phyloP scores from a whole-genome alignment of 257 asterid genomes.

The Lycium ferocissimum region DNA sequence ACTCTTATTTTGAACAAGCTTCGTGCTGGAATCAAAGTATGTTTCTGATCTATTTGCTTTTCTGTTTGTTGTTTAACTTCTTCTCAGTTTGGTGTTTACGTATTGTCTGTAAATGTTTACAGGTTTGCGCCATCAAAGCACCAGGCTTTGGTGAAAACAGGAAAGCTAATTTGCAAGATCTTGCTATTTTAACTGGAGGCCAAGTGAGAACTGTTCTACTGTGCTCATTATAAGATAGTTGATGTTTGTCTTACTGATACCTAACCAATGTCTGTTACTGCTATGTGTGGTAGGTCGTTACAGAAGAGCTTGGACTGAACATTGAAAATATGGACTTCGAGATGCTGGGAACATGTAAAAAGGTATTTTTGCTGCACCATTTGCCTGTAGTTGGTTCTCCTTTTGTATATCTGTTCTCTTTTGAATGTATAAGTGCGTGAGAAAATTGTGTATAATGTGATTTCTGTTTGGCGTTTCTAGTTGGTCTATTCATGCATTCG shows the following conservation, averaged over 20 bases:
- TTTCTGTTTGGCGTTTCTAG: neutral
- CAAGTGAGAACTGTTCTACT: constrained; percentile 49
- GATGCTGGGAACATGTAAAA: constrained; percentile 89
- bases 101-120: constrained; percentile 22
- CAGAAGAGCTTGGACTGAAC: constrained; percentile 94
- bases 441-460: neutral
- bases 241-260: neutral
- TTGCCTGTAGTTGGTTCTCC: neutral
- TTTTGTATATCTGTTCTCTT: neutral
- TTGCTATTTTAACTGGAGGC: constrained; percentile 89
- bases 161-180: constrained; percentile 80
- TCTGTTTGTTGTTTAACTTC: neutral
- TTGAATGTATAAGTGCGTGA: neutral
- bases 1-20: constrained; percentile 94
- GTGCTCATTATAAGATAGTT: neutral
- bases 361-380: constrained; percentile 47
- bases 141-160: constrained; percentile 98
- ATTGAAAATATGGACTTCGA: constrained; percentile 82
- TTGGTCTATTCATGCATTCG: neutral
- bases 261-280: neutral
- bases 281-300: constrained; percentile 61
- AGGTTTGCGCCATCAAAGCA: constrained; percentile 96
- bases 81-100: neutral
- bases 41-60: neutral
- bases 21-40: constrained; percentile 91